Percentiles rank a stretch among this genome's conserved stretches.
Evolutionary conservation across 2,329 filamentous ascomycete species (phyloP).

Genomic region (Zymoseptoria passerinii): DNA sequence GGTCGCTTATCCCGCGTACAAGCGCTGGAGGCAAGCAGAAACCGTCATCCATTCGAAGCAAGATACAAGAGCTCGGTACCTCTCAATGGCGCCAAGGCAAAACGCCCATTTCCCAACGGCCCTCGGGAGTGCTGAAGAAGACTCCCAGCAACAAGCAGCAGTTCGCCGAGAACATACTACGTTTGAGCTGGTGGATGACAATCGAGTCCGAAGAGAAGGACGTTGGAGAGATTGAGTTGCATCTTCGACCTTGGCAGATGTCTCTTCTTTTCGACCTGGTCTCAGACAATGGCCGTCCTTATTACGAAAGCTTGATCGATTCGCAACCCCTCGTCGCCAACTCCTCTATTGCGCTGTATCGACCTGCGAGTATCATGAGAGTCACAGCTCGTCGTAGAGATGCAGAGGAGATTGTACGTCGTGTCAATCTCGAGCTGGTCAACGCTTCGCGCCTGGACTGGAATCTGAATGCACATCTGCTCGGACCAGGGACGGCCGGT

Average conservation of each 20-base stretch:
- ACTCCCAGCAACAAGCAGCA: slow-evolving; percentile 7
- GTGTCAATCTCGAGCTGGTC: slow-evolving; percentile 16
- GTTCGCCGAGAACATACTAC: slow-evolving; percentile 21
- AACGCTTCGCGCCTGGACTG: slow-evolving; percentile 10
- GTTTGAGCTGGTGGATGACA: slow-evolving; percentile 21
- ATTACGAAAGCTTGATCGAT: slow-evolving; percentile 15
- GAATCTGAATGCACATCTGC: slow-evolving; percentile 10
- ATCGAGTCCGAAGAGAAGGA: slow-evolving; percentile 19
- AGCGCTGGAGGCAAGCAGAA: neutral
- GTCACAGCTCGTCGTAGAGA: slow-evolving; percentile 25
- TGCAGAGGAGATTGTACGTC: slow-evolving; percentile 22
- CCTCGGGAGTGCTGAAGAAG: slow-evolving; percentile 4
- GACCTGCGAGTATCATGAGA: slow-evolving; percentile 20
- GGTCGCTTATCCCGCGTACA: neutral
- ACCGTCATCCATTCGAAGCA: neutral
- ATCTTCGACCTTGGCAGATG: slow-evolving; percentile 22
- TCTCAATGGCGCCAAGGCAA: slow-evolving; percentile 19
- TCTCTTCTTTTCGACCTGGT: slow-evolving; percentile 21
- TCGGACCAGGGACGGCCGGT: neutral
- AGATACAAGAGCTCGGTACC: neutral
- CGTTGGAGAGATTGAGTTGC: slow-evolving; percentile 24
- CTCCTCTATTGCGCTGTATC: slow-evolving; percentile 15
- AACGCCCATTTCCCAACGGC: slow-evolving; percentile 19
- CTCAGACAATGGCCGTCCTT: slow-evolving; percentile 4
- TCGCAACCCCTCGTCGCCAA: slow-evolving; percentile 16